phyloP scores from a whole-genome alignment of 176 grass and related monocot genomes.

The Carex myosuroides region DNA sequence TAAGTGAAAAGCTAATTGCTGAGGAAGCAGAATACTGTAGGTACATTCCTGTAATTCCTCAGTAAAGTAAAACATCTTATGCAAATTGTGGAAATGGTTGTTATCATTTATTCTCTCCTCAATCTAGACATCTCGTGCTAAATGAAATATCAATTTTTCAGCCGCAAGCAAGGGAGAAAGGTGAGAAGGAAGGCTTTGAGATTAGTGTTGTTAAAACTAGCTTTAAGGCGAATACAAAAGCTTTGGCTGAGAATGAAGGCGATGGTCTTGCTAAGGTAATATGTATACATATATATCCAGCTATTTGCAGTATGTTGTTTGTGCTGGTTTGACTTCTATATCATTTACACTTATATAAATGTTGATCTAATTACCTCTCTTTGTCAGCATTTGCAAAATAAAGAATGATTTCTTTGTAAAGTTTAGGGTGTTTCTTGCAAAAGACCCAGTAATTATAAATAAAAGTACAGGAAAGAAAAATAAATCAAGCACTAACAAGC shows the following conservation, averaged over 20 bases:
- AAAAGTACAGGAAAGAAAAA: not conserved
- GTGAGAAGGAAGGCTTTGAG: conserved; percentile 81
- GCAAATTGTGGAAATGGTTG: not conserved
- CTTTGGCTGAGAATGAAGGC: conserved; percentile 97
- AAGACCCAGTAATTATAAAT: not conserved
- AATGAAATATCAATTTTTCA: conserved; percentile 35
- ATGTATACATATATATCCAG: not conserved
- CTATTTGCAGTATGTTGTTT: not conserved
- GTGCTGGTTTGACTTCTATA: not conserved
- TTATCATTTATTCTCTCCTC: not conserved
- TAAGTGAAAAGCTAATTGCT: not conserved
- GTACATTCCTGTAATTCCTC: not conserved
- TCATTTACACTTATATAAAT: not conserved
- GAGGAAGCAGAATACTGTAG: not conserved
- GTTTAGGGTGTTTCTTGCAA: not conserved
- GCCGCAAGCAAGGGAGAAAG: conserved; percentile 93
- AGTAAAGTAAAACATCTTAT: not conserved
- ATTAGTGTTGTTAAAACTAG: conserved; percentile 86
- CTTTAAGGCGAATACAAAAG: conserved; percentile 98
- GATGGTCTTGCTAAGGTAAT: conserved; percentile 86
- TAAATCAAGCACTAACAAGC: not conserved
- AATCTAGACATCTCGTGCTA: not conserved
- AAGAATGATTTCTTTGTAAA: not conserved
- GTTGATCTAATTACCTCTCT: not conserved
- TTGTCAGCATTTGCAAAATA: not conserved